Base-by-base conservation (phyloP, 352 stramenopile species). In the Globisporangium recalcitrans region DNA sequence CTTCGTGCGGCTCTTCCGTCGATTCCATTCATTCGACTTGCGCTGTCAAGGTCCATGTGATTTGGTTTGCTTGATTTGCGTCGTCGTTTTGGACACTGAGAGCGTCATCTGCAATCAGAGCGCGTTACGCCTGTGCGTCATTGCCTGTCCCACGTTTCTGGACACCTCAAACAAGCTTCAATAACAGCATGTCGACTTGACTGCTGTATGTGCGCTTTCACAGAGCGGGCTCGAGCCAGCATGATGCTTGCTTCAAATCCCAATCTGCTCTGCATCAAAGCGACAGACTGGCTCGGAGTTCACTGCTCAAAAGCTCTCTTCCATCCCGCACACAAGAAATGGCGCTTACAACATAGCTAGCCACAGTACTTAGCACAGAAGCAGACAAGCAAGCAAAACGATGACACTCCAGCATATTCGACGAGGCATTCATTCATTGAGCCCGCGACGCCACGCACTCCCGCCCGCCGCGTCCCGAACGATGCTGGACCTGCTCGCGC, bases 401-500 rank as follows among this genome's bases (percentile, higher is more conserved):
- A 38, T 19, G 36, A n/a, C 36, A n/a, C 36, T 42, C 36, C 36
- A 42, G 36, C 36, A 42, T 42, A 42, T 42, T 42, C 36, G 36
- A 42, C 36, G 13, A 42, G 36, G 34, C 34, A 40, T 40, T 40
- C 34, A 1, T 11, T n/a, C n/a, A n/a, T n/a, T n/a, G n/a, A n/a
- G n/a, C n/a, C n/a, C n/a, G n/a, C n/a, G n/a, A n/a, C n/a, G n/a
- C n/a, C n/a, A n/a, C n/a, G n/a, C n/a, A n/a, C n/a, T n/a, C n/a
- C n/a, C n/a, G n/a, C n/a, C n/a, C n/a, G n/a, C n/a, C n/a, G n/a
- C n/a, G n/a, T n/a, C 27, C 7, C 44, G 44, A 16, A 52, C 32
- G 29, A 70, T 73, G 72, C 40, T 77, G 51, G 62, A 64, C 60
- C 61, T 73, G 51, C 55, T 65, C 31, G 61, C 74, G 62, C 68